Conservation (phyloP, 768 basidiomycete genomes). For the Russula foetens region DNA sequence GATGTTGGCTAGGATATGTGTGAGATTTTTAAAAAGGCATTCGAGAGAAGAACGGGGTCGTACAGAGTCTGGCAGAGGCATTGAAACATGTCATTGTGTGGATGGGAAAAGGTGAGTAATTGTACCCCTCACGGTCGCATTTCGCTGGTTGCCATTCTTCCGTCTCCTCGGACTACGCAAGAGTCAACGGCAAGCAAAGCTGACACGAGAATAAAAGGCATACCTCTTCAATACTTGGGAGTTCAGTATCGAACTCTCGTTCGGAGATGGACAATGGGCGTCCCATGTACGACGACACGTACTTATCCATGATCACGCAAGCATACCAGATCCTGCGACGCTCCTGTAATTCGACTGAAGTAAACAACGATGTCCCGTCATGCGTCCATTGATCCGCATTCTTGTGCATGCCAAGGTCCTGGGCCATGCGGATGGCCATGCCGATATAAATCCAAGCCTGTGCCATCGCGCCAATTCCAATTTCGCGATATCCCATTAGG, state of each 20-base stretch:
- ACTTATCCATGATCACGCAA: constrained; percentile 73
- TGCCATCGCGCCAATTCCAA: constrained; percentile 85
- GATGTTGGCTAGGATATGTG: constrained; percentile 45
- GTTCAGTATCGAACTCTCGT: constrained; percentile 63
- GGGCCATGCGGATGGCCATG: constrained; percentile 90
- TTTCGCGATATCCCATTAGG: constrained; percentile 75
- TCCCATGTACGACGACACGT: constrained; percentile 73
- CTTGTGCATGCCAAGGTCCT: constrained; percentile 79
- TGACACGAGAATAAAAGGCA: constrained; percentile 11
- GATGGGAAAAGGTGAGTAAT: constrained; percentile 31
- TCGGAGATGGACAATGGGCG: constrained; percentile 70
- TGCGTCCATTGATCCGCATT: constrained; percentile 71
- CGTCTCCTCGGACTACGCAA: constrained; percentile 50
- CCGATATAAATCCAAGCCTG: constrained; percentile 82
- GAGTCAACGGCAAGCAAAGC: not conserved
- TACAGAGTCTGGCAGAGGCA: constrained; percentile 65
- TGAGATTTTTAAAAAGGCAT: constrained; percentile 10
- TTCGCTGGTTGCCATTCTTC: constrained; percentile 45
- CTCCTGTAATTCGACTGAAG: constrained; percentile 54
- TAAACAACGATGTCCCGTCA: constrained; percentile 48
- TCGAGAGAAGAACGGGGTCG: constrained; percentile 25
- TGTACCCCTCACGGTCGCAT: constrained; percentile 27
- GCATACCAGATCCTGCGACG: constrained; percentile 71
- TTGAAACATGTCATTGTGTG: constrained; percentile 68
- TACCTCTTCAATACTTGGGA: constrained; percentile 57